These are phyloP conservation scores for Hypholoma fasciculare DNA, from an alignment of 768 basidiomycete species.

Conservation along the genomic window DNA sequence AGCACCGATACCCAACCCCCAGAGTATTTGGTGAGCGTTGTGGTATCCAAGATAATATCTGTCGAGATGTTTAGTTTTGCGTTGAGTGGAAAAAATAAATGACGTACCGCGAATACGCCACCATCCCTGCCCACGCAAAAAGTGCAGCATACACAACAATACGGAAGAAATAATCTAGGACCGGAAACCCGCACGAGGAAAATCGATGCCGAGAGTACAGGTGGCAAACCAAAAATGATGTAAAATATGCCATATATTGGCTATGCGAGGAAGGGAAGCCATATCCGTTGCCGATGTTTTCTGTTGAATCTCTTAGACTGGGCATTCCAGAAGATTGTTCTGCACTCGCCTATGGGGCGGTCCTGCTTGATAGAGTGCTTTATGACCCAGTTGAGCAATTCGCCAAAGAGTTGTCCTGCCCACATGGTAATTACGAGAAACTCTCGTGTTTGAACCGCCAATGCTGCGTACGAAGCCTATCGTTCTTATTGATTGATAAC, in stretches of 20 bases:
- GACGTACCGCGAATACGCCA: conserved; percentile 78
- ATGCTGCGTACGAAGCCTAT: conserved; percentile 77
- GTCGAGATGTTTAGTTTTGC: not conserved
- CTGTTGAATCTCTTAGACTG: conserved; percentile 28
- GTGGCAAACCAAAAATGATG: conserved; percentile 75
- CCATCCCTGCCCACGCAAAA: conserved; percentile 55
- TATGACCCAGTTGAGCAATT: conserved; percentile 66
- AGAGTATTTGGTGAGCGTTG: conserved; percentile 66
- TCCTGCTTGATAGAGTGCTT: conserved; percentile 70
- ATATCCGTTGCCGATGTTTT: conserved; percentile 66
- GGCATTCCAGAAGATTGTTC: not conserved
- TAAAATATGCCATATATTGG: conserved; percentile 89
- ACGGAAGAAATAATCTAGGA: conserved; percentile 56
- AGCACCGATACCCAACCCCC: conserved; percentile 71
- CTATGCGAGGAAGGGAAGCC: conserved; percentile 90
- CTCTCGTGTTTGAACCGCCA: conserved; percentile 77
- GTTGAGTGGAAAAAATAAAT: not conserved
- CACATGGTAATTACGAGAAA: conserved; percentile 82
- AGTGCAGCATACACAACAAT: conserved; percentile 48
- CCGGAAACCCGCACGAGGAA: conserved; percentile 42
- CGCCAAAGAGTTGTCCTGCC: conserved; percentile 74
- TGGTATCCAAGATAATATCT: conserved; percentile 79
- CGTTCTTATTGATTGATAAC: not conserved
- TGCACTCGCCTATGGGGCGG: conserved; percentile 59
- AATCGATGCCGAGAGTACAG: conserved; percentile 67